Percentiles rank a stretch among this genome's conserved stretches.
Evolutionary conservation across 495 filamentous ascomycete genomes (phyloP).

Genomic region (Neurospora tetraspora): DNA sequence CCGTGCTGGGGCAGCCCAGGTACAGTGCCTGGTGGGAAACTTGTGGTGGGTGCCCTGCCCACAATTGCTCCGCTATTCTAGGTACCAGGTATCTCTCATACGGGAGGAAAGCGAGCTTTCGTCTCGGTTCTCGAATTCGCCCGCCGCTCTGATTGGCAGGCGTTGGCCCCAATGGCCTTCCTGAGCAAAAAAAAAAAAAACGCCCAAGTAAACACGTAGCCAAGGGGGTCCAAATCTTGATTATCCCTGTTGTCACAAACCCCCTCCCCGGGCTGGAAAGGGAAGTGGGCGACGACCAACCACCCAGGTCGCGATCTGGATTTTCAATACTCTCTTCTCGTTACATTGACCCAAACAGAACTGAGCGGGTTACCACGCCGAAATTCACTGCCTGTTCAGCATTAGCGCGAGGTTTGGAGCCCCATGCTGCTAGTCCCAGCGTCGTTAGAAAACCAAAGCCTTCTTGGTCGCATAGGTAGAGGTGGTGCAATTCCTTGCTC

Average conservation of each 20-base stretch:
- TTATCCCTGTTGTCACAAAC: neutral
- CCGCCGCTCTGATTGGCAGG: neutral
- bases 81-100: neutral
- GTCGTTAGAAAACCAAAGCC: neutral
- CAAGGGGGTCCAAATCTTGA: neutral
- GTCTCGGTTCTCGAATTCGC: neutral
- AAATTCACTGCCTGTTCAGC: neutral
- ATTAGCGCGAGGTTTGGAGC: neutral
- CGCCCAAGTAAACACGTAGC: neutral
- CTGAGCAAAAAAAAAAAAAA: neutral
- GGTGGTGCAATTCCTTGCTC: neutral
- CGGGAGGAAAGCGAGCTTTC: neutral
- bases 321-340: neutral
- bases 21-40: constrained; percentile 5
- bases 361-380: neutral
- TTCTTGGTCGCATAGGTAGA: neutral
- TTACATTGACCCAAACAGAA: neutral
- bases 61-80: neutral
- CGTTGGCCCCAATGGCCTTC: neutral
- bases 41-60: neutral
- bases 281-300: neutral
- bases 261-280: neutral
- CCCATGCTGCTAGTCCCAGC: no score
- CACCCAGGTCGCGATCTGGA: neutral
- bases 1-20: neutral